A percentile compares a stretch with the other conserved stretches of the same genome.
These are phyloP conservation scores for Alnus glutinosa DNA, from an alignment of 306 rosid species.

Conservation along the genomic window DNA sequence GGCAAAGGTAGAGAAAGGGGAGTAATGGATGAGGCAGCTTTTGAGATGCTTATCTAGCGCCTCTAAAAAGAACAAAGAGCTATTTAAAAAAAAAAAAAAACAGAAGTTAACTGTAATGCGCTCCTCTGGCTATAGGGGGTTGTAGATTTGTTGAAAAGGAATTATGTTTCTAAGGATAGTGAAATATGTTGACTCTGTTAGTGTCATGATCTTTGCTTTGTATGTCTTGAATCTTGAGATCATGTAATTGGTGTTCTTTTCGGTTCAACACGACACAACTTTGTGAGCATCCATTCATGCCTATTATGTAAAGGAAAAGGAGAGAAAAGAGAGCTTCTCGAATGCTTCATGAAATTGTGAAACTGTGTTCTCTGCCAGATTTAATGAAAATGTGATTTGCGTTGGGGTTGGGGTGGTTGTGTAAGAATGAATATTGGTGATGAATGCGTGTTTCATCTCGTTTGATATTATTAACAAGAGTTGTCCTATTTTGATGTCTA, in stretches of 20 bases:
- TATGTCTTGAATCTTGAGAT: neutral
- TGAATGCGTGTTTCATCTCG: too few species aligned
- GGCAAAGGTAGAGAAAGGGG: conserved; percentile 6
- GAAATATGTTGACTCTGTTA: conserved; percentile 6
- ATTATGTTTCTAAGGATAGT: conserved; percentile 1
- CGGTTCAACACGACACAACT: conserved; percentile 7
- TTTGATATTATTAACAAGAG: too few species aligned
- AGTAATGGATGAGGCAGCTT: conserved; percentile 3
- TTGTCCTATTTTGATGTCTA: neutral
- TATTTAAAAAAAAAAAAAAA: neutral
- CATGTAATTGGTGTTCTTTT: conserved; percentile 19
- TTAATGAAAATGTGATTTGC: neutral
- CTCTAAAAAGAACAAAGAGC: neutral
- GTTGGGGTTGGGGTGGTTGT: too few species aligned
- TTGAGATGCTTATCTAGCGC: conserved; percentile 19
- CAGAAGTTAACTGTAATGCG: conserved; percentile 1
- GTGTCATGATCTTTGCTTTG: conserved; percentile 18
- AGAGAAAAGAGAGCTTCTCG: neutral
- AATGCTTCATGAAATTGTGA: neutral
- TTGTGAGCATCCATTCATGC: neutral
- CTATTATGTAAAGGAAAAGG: too few species aligned
- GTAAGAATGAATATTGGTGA: too few species aligned
- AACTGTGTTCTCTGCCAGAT: neutral
- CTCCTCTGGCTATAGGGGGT: neutral
- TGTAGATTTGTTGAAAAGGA: conserved; percentile 33